These are phyloP conservation scores for Thielaviopsis cerberus DNA, from an alignment of 2,329 filamentous ascomycete species.

Conservation along the genomic window DNA sequence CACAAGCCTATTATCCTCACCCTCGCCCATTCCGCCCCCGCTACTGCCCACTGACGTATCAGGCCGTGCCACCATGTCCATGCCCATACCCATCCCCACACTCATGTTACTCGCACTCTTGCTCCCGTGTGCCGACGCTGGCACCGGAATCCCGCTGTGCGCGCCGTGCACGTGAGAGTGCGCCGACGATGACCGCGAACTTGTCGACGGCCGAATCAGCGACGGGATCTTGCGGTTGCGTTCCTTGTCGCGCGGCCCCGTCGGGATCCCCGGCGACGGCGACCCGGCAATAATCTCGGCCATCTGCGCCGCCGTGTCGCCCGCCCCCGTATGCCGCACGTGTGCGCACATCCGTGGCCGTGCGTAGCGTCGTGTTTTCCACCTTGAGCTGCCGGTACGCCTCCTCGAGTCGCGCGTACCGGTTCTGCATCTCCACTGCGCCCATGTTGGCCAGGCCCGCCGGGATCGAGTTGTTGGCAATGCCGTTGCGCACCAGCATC, in stretches of 20 bases:
- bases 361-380: slow-evolving; percentile 50
- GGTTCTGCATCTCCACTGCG: slow-evolving; percentile 24
- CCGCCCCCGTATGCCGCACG: slow-evolving; percentile 20
- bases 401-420: slow-evolving; percentile 38
- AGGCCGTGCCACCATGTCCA: slow-evolving; percentile 10
- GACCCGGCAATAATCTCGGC: slow-evolving; percentile 21
- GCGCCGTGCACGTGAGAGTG: not conserved
- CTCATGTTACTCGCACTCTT: slow-evolving; percentile 12
- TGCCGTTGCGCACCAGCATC: slow-evolving; percentile 49
- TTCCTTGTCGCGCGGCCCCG: slow-evolving; percentile 31
- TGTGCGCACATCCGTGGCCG: slow-evolving; percentile 39
- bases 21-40: slow-evolving; percentile 13
- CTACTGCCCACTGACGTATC: slow-evolving; percentile 13
- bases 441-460: slow-evolving; percentile 14
- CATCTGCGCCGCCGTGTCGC: slow-evolving; percentile 15
- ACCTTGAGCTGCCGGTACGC: slow-evolving; percentile 45
- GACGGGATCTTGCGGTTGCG: slow-evolving; percentile 16
- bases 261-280: slow-evolving; percentile 35
- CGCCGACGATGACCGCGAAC: slow-evolving; percentile 16
- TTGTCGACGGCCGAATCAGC: slow-evolving; percentile 17
- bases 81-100: not conserved
- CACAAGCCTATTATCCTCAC: slow-evolving; percentile 59
- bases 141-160: not conserved
- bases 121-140: slow-evolving; percentile 16
- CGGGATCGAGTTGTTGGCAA: slow-evolving; percentile 30